phyloP scores from a whole-genome alignment of 805 yeast genomes.

The Kazachstania viticola region DNA sequence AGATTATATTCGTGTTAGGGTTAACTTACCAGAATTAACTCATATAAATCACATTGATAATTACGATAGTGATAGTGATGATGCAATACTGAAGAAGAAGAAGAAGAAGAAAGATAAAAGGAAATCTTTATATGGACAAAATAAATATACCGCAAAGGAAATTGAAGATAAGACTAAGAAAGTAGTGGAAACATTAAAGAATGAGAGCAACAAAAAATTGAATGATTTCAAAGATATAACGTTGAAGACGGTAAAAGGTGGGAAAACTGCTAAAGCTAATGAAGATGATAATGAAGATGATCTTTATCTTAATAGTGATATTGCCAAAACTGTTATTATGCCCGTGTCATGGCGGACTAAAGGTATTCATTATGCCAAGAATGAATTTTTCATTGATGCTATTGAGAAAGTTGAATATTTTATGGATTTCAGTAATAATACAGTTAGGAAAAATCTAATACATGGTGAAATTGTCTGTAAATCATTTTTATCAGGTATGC shows the following conservation, averaged over 20 bases:
- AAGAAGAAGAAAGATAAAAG: slow-evolving; percentile 1
- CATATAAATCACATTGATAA: slow-evolving; percentile 7
- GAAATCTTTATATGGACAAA: slow-evolving; percentile 1
- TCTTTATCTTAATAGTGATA: slow-evolving; percentile 50
- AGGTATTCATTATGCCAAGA: slow-evolving; percentile 77
- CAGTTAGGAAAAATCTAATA: slow-evolving; percentile 54
- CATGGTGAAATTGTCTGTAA: slow-evolving; percentile 63
- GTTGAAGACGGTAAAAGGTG: slow-evolving; percentile 1
- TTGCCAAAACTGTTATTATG: slow-evolving; percentile 66
- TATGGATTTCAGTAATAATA: slow-evolving; percentile 47
- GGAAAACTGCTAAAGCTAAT: slow-evolving; percentile 2
- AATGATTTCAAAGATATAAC: slow-evolving; percentile 1
- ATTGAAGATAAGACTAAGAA: slow-evolving; percentile 4
- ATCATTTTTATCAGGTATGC: slow-evolving; percentile 85
- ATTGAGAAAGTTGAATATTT: slow-evolving; percentile 62
- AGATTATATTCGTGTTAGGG: slow-evolving; percentile 61
- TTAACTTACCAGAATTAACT: slow-evolving; percentile 25
- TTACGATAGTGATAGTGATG: slow-evolving; percentile 4
- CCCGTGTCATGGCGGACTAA: slow-evolving; percentile 87
- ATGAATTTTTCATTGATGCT: slow-evolving; percentile 83
- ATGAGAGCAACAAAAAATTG: slow-evolving; percentile 1
- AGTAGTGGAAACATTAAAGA: slow-evolving; percentile 4
- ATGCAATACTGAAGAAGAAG: slow-evolving; percentile 2
- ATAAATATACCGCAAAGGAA: slow-evolving; percentile 2
- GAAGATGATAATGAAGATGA: slow-evolving; percentile 11